Evolutionary conservation across 805 yeast species (phyloP).

Genomic region (Diddensiella santjacobensis): DNA sequence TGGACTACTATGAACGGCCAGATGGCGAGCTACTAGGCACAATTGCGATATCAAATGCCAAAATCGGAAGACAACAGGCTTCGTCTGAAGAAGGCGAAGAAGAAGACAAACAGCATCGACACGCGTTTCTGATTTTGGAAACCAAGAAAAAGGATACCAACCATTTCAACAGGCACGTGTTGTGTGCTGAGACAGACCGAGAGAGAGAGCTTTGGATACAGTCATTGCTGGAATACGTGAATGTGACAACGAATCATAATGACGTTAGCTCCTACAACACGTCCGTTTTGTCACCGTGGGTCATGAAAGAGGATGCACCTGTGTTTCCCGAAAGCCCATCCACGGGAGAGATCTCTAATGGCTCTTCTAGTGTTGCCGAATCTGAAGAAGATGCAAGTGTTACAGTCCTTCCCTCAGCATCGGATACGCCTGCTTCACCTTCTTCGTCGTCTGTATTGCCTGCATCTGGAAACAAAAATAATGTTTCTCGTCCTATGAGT

Average conservation of each 20-base stretch:
- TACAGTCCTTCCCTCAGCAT: neutral
- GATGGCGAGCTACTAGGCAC: constrained; percentile 54
- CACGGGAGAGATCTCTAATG: too few species aligned
- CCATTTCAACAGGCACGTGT: constrained; percentile 41
- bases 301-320: neutral
- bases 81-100: constrained; percentile 36
- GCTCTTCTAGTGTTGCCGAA: too few species aligned
- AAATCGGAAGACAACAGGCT: constrained; percentile 48
- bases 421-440: neutral
- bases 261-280: constrained; percentile 19
- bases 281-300: constrained; percentile 3
- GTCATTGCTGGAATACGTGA: constrained; percentile 33
- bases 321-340: constrained; percentile 1
- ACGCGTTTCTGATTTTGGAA: constrained; percentile 52
- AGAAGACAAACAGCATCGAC: constrained; percentile 36
- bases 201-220: constrained; percentile 76
- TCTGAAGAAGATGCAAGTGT: neutral
- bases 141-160: constrained; percentile 36
- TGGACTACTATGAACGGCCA: constrained; percentile 55
- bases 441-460: neutral
- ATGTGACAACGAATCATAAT: neutral
- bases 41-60: constrained; percentile 47
- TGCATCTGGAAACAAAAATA: constrained; percentile 1
- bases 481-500: constrained; percentile 17
- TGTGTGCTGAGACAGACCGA: constrained; percentile 74